Base-by-base conservation (phyloP, 1,284 basidiomycete species). In the Ustilago shanxiensis region DNA sequence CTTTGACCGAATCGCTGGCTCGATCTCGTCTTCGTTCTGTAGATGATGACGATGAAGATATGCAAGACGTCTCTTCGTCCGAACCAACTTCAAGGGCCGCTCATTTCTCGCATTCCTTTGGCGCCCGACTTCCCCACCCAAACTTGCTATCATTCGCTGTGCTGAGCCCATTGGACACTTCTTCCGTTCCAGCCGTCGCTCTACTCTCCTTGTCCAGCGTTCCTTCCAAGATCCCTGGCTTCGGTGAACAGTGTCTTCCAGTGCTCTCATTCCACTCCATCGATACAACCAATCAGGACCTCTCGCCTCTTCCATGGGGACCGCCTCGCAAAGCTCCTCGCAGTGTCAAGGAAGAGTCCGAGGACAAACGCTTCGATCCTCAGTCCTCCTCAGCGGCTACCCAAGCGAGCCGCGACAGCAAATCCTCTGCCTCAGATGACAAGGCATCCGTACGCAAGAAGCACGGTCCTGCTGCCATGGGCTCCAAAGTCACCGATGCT, bases 211-310 rank as follows among this genome's bases (percentile, higher is more conserved):
- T 82, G 1, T 85, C 83, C 13, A 83, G 81, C 52, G 60, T 69
- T 2, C 74, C 78, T 1, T 79, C 79, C 10, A 37, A 64, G 28
- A 71, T 79, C 6, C 74, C 78, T 9, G 82, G 83, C 11, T 69
- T 83, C 14, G 83, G 83, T 33, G 60, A 66, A 50, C 79, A 79
- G 22, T 80, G 81, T 55, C 68, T 80, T 20, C 84, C 84, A 1
- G 82, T 85, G 16, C 80, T 85, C 35, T 85, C 84, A 0, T 85
- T 83, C 66, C 80, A 85, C 50, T 49, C 66, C 3, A 53, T 85
- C 45, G 61, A 84, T 20, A 26, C 50, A 3, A 29, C 29, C 22
- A 62, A 44, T 2, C 78, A 83, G 22, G 66, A 83, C 28, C 72
- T 85, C 14, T 61, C 49, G 2, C 79, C 78, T 2, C 60, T 83